phyloP scores from a whole-genome alignment of 345 rosid genomes.

The Kandelia obovata region DNA sequence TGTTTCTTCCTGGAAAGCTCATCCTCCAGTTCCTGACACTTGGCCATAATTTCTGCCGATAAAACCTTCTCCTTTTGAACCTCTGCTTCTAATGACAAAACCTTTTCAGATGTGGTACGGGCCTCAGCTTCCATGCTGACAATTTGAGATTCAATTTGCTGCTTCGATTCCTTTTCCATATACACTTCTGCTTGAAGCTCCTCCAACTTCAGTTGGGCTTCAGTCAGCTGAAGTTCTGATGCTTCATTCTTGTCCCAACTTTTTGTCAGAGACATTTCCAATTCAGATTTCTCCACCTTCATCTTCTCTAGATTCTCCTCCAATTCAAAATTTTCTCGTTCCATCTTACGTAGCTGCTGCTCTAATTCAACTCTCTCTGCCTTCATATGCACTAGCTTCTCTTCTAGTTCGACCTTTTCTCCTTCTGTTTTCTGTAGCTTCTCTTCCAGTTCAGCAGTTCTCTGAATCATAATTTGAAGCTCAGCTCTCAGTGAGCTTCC shows the following conservation, averaged over 20 bases:
- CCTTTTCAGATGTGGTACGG: conserved; percentile 42
- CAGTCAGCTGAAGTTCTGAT: conserved; percentile 39
- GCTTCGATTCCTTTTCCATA: conserved; percentile 42
- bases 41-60: conserved; percentile 42
- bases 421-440: conserved; percentile 26
- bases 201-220: conserved; percentile 44
- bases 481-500: conserved; percentile 50
- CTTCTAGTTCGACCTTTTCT: conserved; percentile 26
- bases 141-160: conserved; percentile 54
- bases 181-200: conserved; percentile 47
- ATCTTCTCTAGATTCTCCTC: conserved; percentile 49
- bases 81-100: conserved; percentile 56
- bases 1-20: conserved; percentile 49
- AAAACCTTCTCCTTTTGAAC: conserved; percentile 49
- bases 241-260: conserved; percentile 17
- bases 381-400: conserved; percentile 18
- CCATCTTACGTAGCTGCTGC: conserved; percentile 38
- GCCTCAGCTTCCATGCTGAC: conserved; percentile 47
- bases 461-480: conserved; percentile 37
- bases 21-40: conserved; percentile 65
- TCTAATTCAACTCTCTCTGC: conserved; percentile 37
- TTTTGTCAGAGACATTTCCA: conserved; percentile 9
- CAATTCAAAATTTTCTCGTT: conserved; percentile 47
- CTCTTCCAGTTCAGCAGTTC: conserved; percentile 35
- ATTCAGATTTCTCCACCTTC: conserved; percentile 32